phyloP scores from a whole-genome alignment of 768 basidiomycete genomes.

The Dacryopinax primogenitus region DNA sequence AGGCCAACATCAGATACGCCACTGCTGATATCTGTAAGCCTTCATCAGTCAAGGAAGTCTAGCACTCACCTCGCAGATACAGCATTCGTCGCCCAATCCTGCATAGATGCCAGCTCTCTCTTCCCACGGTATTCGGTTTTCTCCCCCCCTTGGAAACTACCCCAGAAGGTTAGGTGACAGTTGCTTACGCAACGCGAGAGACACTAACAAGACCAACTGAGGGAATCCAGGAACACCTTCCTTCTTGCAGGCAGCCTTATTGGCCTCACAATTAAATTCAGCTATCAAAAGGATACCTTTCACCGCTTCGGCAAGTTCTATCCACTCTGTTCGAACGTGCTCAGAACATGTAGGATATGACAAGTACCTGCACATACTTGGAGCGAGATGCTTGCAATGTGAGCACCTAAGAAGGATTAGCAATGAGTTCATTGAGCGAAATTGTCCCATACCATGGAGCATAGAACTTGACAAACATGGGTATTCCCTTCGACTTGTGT shows the following conservation, averaged over 20 bases:
- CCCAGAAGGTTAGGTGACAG: not conserved
- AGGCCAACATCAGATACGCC: conserved; percentile 30
- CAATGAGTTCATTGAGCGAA: not conserved
- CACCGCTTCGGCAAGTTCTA: conserved; percentile 56
- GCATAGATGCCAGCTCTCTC: conserved; percentile 56
- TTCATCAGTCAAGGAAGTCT: not conserved
- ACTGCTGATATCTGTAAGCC: conserved; percentile 21
- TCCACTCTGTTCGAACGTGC: conserved; percentile 42
- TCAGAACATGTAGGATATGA: too few relatives aligned
- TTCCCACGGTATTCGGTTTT: conserved; percentile 65
- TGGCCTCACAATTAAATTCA: conserved; percentile 78
- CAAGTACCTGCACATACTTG: too few relatives aligned
- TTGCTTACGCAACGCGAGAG: conserved; percentile 12
- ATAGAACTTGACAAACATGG: conserved; percentile 65
- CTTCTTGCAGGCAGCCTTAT: conserved; percentile 49
- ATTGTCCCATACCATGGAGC: conserved; percentile 61
- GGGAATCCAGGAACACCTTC: conserved; percentile 73
- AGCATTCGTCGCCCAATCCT: conserved; percentile 63
- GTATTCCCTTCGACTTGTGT: conserved; percentile 36
- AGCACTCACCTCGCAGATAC: conserved; percentile 45
- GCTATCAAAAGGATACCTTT: conserved; percentile 61
- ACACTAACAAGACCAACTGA: conserved; percentile 55
- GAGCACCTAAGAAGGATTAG: conserved; percentile 47
- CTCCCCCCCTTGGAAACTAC: conserved; percentile 36
- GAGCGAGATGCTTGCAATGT: conserved; percentile 91